These are phyloP conservation scores for Fusarium protoensiforme DNA, from an alignment of 2,329 filamentous ascomycete species.

Conservation along the genomic window DNA sequence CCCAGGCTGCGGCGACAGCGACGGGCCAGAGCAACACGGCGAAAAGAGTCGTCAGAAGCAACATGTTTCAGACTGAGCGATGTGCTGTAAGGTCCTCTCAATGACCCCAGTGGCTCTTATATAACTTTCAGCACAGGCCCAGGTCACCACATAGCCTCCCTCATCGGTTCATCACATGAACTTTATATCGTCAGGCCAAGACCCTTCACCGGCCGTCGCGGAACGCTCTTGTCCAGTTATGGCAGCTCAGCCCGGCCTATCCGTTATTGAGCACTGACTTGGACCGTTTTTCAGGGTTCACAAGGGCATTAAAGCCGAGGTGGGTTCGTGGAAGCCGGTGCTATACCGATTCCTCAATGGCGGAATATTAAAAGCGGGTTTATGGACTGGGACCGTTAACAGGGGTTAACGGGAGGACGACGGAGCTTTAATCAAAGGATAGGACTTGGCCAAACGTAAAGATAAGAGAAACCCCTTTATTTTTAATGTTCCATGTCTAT, in stretches of 20 bases:
- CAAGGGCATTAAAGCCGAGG: not conserved
- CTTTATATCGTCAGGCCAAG: not conserved
- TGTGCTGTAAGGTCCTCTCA: not conserved
- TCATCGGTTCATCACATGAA: not conserved
- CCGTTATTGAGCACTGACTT: not conserved
- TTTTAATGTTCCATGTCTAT: not conserved
- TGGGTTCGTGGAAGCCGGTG: not conserved
- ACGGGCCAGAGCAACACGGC: slow-evolving; percentile 42
- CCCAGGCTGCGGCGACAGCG: slow-evolving; percentile 50
- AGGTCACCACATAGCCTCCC: not conserved
- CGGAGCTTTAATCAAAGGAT: not conserved
- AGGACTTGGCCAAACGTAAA: not conserved
- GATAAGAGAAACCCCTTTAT: not conserved
- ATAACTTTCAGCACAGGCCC: not conserved
- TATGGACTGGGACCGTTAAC: not conserved
- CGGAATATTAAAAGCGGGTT: not conserved
- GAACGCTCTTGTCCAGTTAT: not conserved
- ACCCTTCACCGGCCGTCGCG: not conserved
- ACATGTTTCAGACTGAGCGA: slow-evolving; percentile 30
- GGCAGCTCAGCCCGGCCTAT: not conserved
- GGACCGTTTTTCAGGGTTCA: not conserved
- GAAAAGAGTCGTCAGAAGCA: slow-evolving; percentile 41
- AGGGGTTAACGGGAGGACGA: not conserved
- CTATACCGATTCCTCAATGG: not conserved
- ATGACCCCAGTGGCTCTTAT: not conserved